Conservation (phyloP, 2,329 filamentous ascomycete genomes). For the Ophiocordyceps camponoti-rufipedis region DNA sequence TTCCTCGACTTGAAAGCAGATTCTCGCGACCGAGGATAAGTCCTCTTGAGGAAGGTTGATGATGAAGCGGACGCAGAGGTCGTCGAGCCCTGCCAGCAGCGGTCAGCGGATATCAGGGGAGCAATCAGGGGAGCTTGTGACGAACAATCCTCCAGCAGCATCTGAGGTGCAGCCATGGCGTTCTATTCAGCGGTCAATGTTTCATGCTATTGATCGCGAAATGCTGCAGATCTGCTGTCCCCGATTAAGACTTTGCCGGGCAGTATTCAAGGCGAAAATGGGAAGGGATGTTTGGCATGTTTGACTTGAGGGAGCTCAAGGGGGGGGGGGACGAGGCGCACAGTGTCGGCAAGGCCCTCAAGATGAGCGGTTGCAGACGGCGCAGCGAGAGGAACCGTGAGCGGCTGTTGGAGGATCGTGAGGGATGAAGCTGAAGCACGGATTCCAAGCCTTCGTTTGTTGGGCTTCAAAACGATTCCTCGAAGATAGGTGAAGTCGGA, state of each 20-base stretch:
- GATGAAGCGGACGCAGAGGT: conserved; percentile 93
- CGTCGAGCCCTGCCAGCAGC: conserved; percentile 60
- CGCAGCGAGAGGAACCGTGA: background rate
- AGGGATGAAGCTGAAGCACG: background rate
- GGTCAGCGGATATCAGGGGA: conserved; percentile 6
- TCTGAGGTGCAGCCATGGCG: conserved; percentile 59
- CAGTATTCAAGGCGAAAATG: conserved; percentile 11
- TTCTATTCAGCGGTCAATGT: conserved; percentile 6
- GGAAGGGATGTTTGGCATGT: conserved; percentile 15
- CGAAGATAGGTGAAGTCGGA: background rate
- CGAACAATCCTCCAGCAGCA: conserved; percentile 80
- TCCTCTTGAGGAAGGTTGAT: conserved; percentile 91
- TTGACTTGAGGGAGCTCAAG: conserved; percentile 3
- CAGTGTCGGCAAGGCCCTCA: background rate
- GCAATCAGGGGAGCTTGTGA: conserved; percentile 3
- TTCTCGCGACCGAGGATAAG: conserved; percentile 72
- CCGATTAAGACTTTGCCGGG: conserved; percentile 13
- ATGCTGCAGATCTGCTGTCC: background rate
- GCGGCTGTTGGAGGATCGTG: background rate
- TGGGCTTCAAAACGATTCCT: background rate
- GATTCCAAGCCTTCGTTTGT: background rate
- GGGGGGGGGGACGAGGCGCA: background rate
- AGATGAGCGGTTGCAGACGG: background rate
- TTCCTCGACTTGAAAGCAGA: conserved; percentile 98
- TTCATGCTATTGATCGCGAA: conserved; percentile 10